phyloP scores from a whole-genome alignment of 441 rosid genomes.

The Erodium moschatum region DNA sequence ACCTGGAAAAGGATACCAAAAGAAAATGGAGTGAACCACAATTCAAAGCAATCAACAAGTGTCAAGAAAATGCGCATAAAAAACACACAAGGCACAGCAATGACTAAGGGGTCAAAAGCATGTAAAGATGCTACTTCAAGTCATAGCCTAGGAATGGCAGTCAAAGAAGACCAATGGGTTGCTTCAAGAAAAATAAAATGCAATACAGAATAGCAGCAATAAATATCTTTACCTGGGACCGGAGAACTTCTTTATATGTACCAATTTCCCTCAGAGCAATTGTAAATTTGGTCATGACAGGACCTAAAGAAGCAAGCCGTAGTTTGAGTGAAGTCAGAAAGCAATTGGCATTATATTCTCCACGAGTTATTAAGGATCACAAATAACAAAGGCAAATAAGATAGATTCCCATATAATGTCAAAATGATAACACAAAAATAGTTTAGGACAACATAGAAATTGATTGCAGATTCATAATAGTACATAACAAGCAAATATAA shows the following conservation, averaged over 20 bases:
- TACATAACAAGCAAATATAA: background rate
- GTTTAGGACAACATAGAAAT: background rate
- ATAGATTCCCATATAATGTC: background rate
- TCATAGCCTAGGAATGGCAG: background rate
- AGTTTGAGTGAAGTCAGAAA: background rate
- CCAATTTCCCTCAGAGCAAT: constrained; percentile 30
- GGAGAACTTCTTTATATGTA: constrained; percentile 28
- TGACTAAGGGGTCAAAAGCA: background rate
- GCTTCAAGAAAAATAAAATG: background rate
- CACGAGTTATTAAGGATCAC: background rate
- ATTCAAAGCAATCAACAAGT: background rate
- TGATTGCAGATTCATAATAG: background rate
- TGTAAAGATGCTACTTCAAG: background rate
- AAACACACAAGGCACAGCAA: background rate
- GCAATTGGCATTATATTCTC: background rate
- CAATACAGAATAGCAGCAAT: background rate
- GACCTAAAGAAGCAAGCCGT: constrained; percentile 17
- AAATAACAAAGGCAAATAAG: background rate
- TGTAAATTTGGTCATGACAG: constrained; percentile 27
- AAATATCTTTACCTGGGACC: constrained; percentile 21
- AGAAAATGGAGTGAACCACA: background rate
- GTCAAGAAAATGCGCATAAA: background rate
- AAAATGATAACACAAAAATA: background rate
- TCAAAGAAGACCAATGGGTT: background rate
- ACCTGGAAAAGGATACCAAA: constrained; percentile 43